phyloP scores from a whole-genome alignment of 2,329 filamentous ascomycete genomes.

The Rutstroemia sp. region DNA sequence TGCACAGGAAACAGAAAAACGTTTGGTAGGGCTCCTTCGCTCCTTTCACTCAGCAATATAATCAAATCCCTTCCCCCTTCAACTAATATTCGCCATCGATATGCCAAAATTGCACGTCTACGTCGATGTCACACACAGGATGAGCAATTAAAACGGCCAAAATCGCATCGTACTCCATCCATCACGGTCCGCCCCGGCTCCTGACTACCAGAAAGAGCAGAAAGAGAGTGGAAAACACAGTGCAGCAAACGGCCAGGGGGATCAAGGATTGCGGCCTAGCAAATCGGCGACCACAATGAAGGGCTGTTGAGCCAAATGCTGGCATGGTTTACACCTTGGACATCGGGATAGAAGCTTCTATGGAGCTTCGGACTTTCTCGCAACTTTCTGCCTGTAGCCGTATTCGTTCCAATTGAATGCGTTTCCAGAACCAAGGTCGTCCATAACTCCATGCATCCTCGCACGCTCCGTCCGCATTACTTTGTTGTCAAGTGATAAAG shows the following conservation, averaged over 20 bases:
- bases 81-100: not conserved
- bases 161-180: not conserved
- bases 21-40: not conserved
- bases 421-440: not conserved
- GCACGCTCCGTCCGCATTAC: not conserved
- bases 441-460: not conserved
- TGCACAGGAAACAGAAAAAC: not conserved
- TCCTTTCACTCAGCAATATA: conserved; percentile 2
- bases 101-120: not conserved
- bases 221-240: not conserved
- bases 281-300: not conserved
- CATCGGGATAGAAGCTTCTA: not conserved
- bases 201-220: not conserved
- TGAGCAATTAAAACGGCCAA: conserved; percentile 1
- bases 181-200: not conserved
- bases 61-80: not conserved
- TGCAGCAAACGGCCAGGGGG: not conserved
- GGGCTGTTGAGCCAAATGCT: not conserved
- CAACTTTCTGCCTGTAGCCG: not conserved
- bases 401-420: conserved; percentile 5
- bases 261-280: not conserved
- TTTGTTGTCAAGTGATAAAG: conserved; percentile 9
- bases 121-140: not conserved
- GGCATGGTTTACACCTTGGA: not conserved
- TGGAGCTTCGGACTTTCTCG: not conserved